Conservation (phyloP, 139 green algal species). For the Volvox africanus region DNA sequence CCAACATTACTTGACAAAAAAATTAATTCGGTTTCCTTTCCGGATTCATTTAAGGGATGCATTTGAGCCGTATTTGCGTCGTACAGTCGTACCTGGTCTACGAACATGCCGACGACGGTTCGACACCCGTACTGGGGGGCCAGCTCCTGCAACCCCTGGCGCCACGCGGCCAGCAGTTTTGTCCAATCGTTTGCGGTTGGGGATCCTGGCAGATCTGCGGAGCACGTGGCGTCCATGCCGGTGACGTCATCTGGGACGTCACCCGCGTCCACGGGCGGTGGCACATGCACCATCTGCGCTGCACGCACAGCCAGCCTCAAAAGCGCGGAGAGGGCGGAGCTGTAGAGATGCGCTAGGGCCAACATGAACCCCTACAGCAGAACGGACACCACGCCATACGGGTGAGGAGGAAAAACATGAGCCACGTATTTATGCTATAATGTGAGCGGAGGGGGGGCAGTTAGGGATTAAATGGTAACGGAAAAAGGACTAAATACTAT, state of each 20-base stretch:
- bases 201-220: no score
- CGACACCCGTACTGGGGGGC: constrained; percentile 1
- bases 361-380: constrained; percentile 15
- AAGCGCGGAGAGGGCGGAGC: constrained; percentile 6
- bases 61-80: no score
- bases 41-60: no score
- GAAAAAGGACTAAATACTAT: no score
- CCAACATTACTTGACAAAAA: no score
- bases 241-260: background rate
- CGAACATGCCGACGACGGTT: constrained; percentile 25
- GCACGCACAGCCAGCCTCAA: background rate
- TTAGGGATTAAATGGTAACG: no score
- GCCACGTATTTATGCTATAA: no score
- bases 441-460: no score
- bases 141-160: constrained; percentile 7
- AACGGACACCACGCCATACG: no score
- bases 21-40: no score
- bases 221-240: no score
- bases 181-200: background rate
- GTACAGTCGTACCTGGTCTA: constrained; percentile 34
- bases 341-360: constrained; percentile 42
- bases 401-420: no score
- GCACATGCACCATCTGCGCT: background rate
- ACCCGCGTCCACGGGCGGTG: background rate
- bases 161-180: background rate